Base-by-base conservation (phyloP, 192 early-diverging fungal species). In the Backusella mclennaniae region DNA sequence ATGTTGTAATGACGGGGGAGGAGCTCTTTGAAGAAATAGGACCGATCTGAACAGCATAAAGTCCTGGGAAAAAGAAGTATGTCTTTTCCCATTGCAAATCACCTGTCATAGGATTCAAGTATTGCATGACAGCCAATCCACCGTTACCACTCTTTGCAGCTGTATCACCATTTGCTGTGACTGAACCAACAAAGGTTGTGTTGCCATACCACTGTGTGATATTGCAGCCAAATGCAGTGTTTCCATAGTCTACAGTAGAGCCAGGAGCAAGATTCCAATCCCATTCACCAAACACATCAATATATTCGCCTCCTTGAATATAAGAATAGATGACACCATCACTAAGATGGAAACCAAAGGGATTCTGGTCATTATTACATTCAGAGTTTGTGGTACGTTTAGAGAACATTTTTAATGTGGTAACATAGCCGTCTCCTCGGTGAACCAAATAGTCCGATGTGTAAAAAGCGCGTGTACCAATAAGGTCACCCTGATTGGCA, bases 241-340 rank as follows among this genome's bases (percentile, higher is more conserved):
- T 71, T 4, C 76, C 76, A 73, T 76, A 76, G 35, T 74, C 79
- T 8, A 73, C 75, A 15, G 79, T 80, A 9, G 75, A 77, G 7
- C 79, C 79, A 38, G 79, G 79, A 7, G 76, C 26, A n/a, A 80
- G 52, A 46, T 80, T 38, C 79, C 79, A 80, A 49, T 80, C 75
- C 79, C 75, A 80, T 21, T 69, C 59, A 21, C 75, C 68, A 70
- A 80, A 80, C 0, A 70, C 69, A 49, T 80, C 79, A n/a, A 73
- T 53, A 21, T 80, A 80, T 23, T 80, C 79, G 7, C 76, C 69
- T 0, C 79, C 79, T 15, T 69, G 66, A 8, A 76, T 59, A 29
- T 80, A 80, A 17, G 69, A 77, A 39, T 69, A 80, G 14, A 80
- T 71, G 9, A 68, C 21, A 38, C 79, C 79, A 39, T 80, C 79